Conservation (phyloP, 2,329 filamentous ascomycete species). For the Penicillium digitatum region DNA sequence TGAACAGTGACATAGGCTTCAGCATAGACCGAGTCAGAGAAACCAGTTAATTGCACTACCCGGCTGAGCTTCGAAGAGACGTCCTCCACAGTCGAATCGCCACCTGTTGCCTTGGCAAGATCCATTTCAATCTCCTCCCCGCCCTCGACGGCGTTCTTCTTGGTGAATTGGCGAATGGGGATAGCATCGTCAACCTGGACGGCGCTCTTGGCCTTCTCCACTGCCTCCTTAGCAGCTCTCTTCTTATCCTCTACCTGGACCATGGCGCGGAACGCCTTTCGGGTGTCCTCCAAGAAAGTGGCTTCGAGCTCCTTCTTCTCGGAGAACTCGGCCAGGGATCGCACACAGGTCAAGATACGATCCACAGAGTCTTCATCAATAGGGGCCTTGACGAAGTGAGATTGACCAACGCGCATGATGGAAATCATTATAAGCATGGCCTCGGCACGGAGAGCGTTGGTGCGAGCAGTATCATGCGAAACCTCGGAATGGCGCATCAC, state of each 20-base stretch:
- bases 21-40: constrained; percentile 97
- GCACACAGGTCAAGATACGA: constrained; percentile 94
- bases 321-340: constrained; percentile 83
- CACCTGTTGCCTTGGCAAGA: constrained; percentile 88
- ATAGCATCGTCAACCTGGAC: constrained; percentile 96
- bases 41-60: constrained; percentile 94
- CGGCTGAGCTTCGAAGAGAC: constrained; percentile 90
- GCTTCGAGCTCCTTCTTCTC: constrained; percentile 86
- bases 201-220: constrained; percentile 87
- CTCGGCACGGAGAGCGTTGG: constrained; percentile 89
- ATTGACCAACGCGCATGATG: constrained; percentile 94
- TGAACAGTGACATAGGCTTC: constrained; percentile 98
- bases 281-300: constrained; percentile 90
- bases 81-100: constrained; percentile 78
- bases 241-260: constrained; percentile 97
- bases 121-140: constrained; percentile 83
- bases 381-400: constrained; percentile 94
- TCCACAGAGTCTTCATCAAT: constrained; percentile 99
- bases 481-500: constrained; percentile 97
- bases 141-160: constrained; percentile 80
- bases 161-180: constrained; percentile 83
- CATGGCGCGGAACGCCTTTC: constrained; percentile 94
- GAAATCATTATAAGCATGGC: constrained; percentile 99
- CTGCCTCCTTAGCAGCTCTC: constrained; percentile 87
- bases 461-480: constrained; percentile 76